Conservation (phyloP, 169 alveolate genomes). For the Plasmodium relictum region DNA sequence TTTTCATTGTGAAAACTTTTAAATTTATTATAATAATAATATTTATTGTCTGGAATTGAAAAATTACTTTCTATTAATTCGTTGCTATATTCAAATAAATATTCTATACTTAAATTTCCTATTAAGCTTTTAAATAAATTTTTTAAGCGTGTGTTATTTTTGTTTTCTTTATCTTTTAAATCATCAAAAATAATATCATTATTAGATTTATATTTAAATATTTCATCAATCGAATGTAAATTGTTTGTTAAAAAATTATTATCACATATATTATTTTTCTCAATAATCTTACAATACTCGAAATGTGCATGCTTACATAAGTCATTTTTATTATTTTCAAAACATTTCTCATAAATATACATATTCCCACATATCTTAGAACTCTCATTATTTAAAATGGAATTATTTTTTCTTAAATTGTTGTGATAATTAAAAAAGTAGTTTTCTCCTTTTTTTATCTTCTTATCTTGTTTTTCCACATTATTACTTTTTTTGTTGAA, state of each 20-base stretch:
- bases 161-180: not conserved
- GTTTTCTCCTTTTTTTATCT: no score
- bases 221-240: not conserved
- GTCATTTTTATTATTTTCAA: no score
- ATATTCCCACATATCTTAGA: no score
- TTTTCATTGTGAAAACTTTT: slow-evolving; percentile 46
- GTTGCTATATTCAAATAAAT: slow-evolving; percentile 46
- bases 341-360: no score
- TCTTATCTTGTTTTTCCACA: no score
- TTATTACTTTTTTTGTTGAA: no score
- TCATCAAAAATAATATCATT: not conserved
- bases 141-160: slow-evolving; percentile 2
- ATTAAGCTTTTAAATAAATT: slow-evolving; percentile 21
- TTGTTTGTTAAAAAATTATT: not conserved
- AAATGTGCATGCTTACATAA: not conserved
- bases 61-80: slow-evolving; percentile 44
- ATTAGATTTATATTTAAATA: not conserved
- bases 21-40: slow-evolving; percentile 71
- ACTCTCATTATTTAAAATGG: no score
- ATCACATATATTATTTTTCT: not conserved
- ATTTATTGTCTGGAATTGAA: slow-evolving; percentile 9
- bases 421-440: no score
- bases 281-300: not conserved
- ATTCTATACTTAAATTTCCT: slow-evolving; percentile 52
- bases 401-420: no score